Conservation (phyloP, 305 asterid genomes). For the Rubia occidens region DNA sequence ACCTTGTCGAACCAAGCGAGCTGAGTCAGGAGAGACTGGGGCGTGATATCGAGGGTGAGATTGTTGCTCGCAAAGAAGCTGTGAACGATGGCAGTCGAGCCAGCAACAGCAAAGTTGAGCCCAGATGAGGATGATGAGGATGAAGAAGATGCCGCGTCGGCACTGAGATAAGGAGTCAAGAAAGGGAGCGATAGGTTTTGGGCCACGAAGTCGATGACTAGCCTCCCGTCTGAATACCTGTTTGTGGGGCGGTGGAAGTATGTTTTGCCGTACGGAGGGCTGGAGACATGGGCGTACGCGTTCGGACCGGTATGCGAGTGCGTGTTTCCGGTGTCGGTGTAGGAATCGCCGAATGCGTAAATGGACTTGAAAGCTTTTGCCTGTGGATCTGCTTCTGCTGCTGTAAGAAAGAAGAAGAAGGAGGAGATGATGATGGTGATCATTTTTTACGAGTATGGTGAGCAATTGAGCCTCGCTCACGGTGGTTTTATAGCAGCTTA, state of each 20-base stretch:
- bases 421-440: not conserved
- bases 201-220: slow-evolving; percentile 53
- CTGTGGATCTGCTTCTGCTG: not conserved
- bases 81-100: slow-evolving; percentile 53
- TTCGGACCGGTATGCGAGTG: slow-evolving; percentile 45
- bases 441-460: too few species aligned
- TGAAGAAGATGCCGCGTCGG: slow-evolving; percentile 21
- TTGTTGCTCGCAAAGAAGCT: slow-evolving; percentile 54
- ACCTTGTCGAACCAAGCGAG: slow-evolving; percentile 47
- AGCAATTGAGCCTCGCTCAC: not conserved
- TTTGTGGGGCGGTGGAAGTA: slow-evolving; percentile 73
- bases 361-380: slow-evolving; percentile 34
- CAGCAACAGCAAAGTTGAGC: slow-evolving; percentile 60
- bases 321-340: slow-evolving; percentile 84
- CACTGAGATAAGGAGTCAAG: slow-evolving; percentile 44
- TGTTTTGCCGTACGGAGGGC: slow-evolving; percentile 54
- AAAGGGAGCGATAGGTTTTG: slow-evolving; percentile 46
- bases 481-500: not conserved
- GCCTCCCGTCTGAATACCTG: slow-evolving; percentile 69
- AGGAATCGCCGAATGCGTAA: slow-evolving; percentile 80
- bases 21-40: slow-evolving; percentile 61
- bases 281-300: slow-evolving; percentile 45
- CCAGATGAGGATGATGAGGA: slow-evolving; percentile 26
- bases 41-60: slow-evolving; percentile 43
- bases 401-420: not conserved